Base-by-base conservation (phyloP, 1,139 yeast genomes). In the Kurtzmaniella quercitrusa region DNA sequence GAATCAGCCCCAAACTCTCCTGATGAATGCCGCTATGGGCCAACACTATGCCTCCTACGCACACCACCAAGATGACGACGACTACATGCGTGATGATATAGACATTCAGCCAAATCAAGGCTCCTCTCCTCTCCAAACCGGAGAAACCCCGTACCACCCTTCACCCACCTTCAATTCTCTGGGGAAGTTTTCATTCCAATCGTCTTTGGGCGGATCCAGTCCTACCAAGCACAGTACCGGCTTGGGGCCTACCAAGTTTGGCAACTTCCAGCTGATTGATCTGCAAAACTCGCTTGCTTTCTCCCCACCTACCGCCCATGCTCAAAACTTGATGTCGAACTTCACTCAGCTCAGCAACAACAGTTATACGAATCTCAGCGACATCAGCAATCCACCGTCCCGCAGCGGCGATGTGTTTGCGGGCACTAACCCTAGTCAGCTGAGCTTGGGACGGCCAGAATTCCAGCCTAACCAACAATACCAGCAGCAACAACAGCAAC, bases 321-420 rank as follows among this genome's bases (percentile, higher is more conserved):
- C 44, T 2, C 38, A 44, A 15, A 37, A 41, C 29, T 42, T 44
- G 44, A 44, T 44, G 46, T 44, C 48, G 38, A 62, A 53, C n/a
- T 72, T 73, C 51, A 72, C 77, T n/a, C 73, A 69, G 47, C 58
- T 73, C 49, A 66, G 63, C 48, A 73, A 73, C 52, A 58, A 54
- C 46, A 67, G 74, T 50, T 68, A 62, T 46, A 68, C 76, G 15
- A 71, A 73, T 48, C 56, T 73, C 41, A 62, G 68, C 1, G 74
- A 66, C 31, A 57, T 60, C 27, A 63, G 69, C 44, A 59, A 55
- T 42, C 56, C 62, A 24, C 56, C 55, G 34, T 60, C 63, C 8
- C 41, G 41, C 15, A 40, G 40, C 4, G 46, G 38, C 1, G 34
- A 16, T 10, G 10, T 44, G 14, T 44, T 40, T 18, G 34, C 24